phyloP scores from a whole-genome alignment of 2,329 filamentous ascomycete species.

The Pyrenochaeta sp. region DNA sequence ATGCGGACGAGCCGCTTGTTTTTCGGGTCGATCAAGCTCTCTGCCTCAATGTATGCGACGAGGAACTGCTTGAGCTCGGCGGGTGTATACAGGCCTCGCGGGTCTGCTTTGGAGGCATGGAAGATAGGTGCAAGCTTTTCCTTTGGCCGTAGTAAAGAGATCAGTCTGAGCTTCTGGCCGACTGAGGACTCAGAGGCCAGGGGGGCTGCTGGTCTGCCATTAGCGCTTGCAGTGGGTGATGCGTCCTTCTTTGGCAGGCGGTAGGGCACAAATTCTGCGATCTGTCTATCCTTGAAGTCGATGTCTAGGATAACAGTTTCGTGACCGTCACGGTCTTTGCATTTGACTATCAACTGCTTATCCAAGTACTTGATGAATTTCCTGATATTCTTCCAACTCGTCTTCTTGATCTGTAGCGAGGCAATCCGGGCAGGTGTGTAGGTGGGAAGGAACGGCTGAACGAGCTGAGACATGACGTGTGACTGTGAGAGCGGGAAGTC shows the following conservation, averaged over 20 bases:
- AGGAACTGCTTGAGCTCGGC: slow-evolving; percentile 66
- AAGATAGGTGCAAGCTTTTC: slow-evolving; percentile 66
- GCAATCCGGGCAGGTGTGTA: slow-evolving; percentile 63
- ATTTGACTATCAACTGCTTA: slow-evolving; percentile 69
- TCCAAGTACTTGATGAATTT: slow-evolving; percentile 75
- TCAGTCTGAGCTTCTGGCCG: slow-evolving; percentile 59
- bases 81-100: slow-evolving; percentile 65
- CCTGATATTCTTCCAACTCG: slow-evolving; percentile 73
- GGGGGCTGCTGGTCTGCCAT: slow-evolving; percentile 53
- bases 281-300: slow-evolving; percentile 66
- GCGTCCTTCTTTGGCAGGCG: slow-evolving; percentile 66
- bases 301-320: slow-evolving; percentile 71
- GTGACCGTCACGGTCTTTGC: slow-evolving; percentile 70
- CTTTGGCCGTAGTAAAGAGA: slow-evolving; percentile 65
- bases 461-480: slow-evolving; percentile 68
- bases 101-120: slow-evolving; percentile 58
- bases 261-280: slow-evolving; percentile 69
- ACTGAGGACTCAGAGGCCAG: slow-evolving; percentile 52
- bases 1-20: slow-evolving; percentile 70
- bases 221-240: slow-evolving; percentile 32
- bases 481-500: slow-evolving; percentile 71
- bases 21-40: slow-evolving; percentile 63
- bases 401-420: slow-evolving; percentile 73
- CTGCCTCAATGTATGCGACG: slow-evolving; percentile 66
- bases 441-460: slow-evolving; percentile 72